Evolutionary conservation across 305 asterid species (phyloP).

Genomic region (Ilex paraguariensis): DNA sequence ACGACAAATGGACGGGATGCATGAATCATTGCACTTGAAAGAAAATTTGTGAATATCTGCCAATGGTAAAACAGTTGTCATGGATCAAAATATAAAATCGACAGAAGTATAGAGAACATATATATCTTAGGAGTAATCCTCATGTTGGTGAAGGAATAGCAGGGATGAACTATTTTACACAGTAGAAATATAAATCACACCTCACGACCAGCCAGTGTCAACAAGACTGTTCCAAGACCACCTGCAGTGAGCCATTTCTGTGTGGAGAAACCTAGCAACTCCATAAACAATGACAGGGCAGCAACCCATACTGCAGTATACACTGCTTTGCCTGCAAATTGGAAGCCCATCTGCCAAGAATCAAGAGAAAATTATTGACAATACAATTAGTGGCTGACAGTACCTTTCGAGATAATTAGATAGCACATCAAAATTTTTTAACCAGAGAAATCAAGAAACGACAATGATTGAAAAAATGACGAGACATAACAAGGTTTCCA

Average conservation of each 20-base stretch:
- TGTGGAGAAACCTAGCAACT: slow-evolving; percentile 94
- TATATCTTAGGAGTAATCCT: not conserved
- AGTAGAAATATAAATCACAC: slow-evolving; percentile 30
- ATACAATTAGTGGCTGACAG: not conserved
- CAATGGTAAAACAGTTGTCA: slow-evolving; percentile 11
- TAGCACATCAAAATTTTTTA: no score
- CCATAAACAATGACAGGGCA: slow-evolving; percentile 91
- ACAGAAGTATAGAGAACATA: not conserved
- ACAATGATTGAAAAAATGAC: not conserved
- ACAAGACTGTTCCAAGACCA: slow-evolving; percentile 93
- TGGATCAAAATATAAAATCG: not conserved
- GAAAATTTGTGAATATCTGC: slow-evolving; percentile 93
- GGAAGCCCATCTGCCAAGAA: slow-evolving; percentile 86
- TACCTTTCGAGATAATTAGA: not conserved
- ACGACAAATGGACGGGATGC: slow-evolving; percentile 87
- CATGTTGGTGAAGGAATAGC: not conserved
- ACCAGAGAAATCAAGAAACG: not conserved
- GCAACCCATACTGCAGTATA: slow-evolving; percentile 97
- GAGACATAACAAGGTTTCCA: not conserved
- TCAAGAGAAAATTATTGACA: slow-evolving; percentile 3
- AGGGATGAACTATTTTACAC: not conserved
- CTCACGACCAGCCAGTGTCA: slow-evolving; percentile 99
- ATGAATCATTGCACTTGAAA: slow-evolving; percentile 92
- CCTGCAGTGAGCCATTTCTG: slow-evolving; percentile 97
- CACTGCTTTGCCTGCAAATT: slow-evolving; percentile 80